phyloP scores from a whole-genome alignment of 2,329 filamentous ascomycete species.

The Arthrobotrys conoides region DNA sequence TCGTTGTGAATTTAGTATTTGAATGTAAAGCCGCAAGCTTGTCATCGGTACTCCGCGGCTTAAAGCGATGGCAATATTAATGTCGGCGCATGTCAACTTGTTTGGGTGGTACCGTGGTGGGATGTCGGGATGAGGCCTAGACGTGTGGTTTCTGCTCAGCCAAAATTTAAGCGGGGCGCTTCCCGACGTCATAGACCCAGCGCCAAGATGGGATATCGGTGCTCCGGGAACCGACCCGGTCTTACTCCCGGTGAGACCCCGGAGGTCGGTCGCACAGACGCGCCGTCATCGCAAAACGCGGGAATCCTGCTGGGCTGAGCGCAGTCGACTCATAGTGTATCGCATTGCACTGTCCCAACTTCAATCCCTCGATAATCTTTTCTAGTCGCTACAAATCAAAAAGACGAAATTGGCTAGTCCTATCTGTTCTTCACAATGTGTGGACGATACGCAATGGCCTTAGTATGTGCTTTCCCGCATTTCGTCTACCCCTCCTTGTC shows the following conservation, averaged over 20 bases:
- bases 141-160: not conserved
- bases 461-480: conserved; percentile 37
- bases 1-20: not conserved
- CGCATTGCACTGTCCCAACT: not conserved
- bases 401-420: conserved; percentile 1
- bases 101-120: not conserved
- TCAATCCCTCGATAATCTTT: not conserved
- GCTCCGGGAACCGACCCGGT: not conserved
- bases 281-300: conserved; percentile 42
- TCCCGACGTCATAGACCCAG: conserved; percentile 13
- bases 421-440: conserved; percentile 44
- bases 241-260: not conserved
- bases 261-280: conserved; percentile 29
- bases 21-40: too few species aligned
- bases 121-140: not conserved
- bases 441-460: conserved; percentile 60
- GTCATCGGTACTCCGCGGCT: conserved; percentile 3
- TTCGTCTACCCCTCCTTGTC: conserved; percentile 1
- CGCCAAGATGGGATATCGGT: not conserved
- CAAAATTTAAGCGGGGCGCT: conserved; percentile 41
- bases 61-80: not conserved
- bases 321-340: conserved; percentile 3
- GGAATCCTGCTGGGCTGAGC: conserved; percentile 1
- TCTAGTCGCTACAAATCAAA: not conserved
- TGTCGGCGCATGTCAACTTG: conserved; percentile 21